These are phyloP conservation scores for Yamadazyma sp. DNA, from an alignment of 1,139 yeast genomes.

Conservation along the genomic window DNA sequence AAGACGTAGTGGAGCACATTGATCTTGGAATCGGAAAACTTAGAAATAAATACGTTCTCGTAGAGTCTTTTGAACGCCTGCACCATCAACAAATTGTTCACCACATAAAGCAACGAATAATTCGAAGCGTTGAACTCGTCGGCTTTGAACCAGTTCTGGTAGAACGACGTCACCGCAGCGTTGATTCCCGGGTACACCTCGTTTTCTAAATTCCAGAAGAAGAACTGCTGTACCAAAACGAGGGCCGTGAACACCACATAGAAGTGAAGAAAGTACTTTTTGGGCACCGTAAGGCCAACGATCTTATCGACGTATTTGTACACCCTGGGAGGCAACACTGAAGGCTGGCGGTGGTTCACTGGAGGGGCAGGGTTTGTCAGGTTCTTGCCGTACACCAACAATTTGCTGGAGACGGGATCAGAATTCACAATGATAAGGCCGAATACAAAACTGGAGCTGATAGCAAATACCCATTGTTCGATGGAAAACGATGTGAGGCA, in stretches of 20 bases:
- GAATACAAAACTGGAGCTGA: conserved; percentile 6
- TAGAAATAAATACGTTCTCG: conserved; percentile 59
- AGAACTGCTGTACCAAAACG: conserved; percentile 7
- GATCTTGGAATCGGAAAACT: conserved; percentile 54
- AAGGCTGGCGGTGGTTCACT: neutral
- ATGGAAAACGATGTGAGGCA: conserved; percentile 4
- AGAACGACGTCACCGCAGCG: conserved; percentile 3
- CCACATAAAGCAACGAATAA: conserved; percentile 17
- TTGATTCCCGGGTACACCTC: conserved; percentile 10
- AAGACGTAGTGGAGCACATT: conserved; percentile 75
- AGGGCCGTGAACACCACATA: conserved; percentile 33
- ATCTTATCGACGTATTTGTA: conserved; percentile 5
- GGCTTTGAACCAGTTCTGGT: conserved; percentile 8
- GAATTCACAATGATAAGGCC: conserved; percentile 13
- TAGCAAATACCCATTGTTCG: conserved; percentile 15
- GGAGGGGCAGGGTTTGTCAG: conserved; percentile 1
- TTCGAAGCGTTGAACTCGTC: conserved; percentile 11
- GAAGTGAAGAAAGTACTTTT: conserved; percentile 49
- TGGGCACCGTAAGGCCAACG: conserved; percentile 41
- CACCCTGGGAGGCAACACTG: conserved; percentile 2
- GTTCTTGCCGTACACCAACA: conserved; percentile 18
- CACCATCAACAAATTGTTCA: conserved; percentile 25
- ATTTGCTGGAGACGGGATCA: conserved; percentile 7
- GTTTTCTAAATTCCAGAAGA: conserved; percentile 11
- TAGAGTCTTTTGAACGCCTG: conserved; percentile 66